Base-by-base conservation (phyloP, 148 eudicot species). In the Cornus florida region DNA sequence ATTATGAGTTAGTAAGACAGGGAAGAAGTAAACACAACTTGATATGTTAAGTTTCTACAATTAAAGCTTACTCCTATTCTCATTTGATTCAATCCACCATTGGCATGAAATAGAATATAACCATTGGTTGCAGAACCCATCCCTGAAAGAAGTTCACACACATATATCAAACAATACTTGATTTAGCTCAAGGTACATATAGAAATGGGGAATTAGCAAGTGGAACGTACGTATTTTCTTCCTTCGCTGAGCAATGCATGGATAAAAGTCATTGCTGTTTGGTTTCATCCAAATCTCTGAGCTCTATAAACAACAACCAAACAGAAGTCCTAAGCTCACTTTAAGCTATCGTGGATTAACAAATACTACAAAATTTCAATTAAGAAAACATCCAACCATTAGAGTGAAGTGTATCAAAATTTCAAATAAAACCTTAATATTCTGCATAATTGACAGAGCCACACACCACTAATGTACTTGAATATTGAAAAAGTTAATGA, bases 11-110 rank as follows among this genome's bases (percentile, higher is more conserved):
- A 13, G 66, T n/a, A 62, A 62, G 23, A 62, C 14, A 1, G 38
- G 38, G 14, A 53, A 53, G 3, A 53, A 53, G 17, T 53, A 62
- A 17, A 62, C 22, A 62, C 1, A 62, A 62, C 23, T 57, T 57
- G 62, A 57, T 57, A 43, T 14, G 59, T 53, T 7, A n/a, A 62
- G 9, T 19, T 62, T 2, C 23, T n/a, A 17, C 1, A 62, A 43
- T 69, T 17, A 10, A 70, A 71, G 72, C 87, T 73, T 77, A 89
- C 91, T 76, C 91, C 91, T 35, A 83, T 87, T 89, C 91, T 88
- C 93, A 90, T 90, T 79, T 88, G 93, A 79, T 88, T 90, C 81
- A 90, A 64, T 38, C 90, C 92, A 4, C 92, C 92, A 35, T 90
- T 88, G 65, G 92, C 90, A 22, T 86, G 86, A 38, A 86, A 82